Evolutionary conservation across 2,329 filamentous ascomycete genomes (phyloP).

Genomic region (Hymenoscyphus occultus): DNA sequence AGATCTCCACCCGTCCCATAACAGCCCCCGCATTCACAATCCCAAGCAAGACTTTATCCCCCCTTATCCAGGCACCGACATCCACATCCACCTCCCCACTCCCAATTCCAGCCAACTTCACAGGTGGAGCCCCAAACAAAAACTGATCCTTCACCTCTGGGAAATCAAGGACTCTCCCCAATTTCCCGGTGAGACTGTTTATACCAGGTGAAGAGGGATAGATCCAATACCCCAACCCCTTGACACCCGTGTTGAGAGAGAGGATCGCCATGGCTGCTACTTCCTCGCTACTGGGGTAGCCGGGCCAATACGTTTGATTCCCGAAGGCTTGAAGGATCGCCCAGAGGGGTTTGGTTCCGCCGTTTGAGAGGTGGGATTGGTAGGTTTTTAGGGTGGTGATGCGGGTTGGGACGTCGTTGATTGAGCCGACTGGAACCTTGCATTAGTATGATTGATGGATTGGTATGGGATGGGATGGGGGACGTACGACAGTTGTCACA

Average conservation of each 20-base stretch:
- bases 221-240: constrained; percentile 46
- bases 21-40: constrained; percentile 37
- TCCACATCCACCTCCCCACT: too few species aligned
- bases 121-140: constrained; percentile 30
- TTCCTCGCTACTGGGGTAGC: constrained; percentile 45
- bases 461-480: too few species aligned
- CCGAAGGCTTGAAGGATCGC: constrained; percentile 49
- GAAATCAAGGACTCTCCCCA: constrained; percentile 42
- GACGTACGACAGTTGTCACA: constrained; percentile 45
- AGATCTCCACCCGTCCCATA: too few species aligned
- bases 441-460: too few species aligned
- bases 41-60: constrained; percentile 10
- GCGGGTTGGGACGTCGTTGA: constrained; percentile 37
- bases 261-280: constrained; percentile 46
- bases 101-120: constrained; percentile 8
- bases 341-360: constrained; percentile 41
- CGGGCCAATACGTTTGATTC: constrained; percentile 45
- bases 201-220: constrained; percentile 40
- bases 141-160: constrained; percentile 38
- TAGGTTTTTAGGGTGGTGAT: constrained; percentile 39
- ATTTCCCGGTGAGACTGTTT: constrained; percentile 33
- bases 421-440: constrained; percentile 8
- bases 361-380: too few species aligned
- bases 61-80: too few species aligned
- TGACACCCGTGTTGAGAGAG: constrained; percentile 47